These are phyloP conservation scores for Parietichytrium sp. DNA, from an alignment of 108 stramenopile genomes.

Conservation along the genomic window DNA sequence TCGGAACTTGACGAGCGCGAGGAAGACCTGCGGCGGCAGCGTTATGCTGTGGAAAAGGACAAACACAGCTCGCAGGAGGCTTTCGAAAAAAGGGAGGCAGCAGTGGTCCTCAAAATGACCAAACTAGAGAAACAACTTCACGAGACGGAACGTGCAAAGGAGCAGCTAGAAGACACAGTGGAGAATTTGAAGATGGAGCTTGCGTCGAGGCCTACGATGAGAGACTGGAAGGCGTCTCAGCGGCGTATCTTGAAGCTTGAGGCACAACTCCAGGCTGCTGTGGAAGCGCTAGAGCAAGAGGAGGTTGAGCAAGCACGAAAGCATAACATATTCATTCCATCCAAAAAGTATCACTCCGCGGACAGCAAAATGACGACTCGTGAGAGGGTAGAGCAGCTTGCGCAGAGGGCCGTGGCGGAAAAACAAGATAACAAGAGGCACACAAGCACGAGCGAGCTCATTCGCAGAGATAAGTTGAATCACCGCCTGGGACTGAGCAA, in stretches of 20 bases:
- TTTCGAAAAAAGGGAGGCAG: neutral
- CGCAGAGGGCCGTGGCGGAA: constrained; percentile 24
- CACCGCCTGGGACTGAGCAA: constrained; percentile 40
- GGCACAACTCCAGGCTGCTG: constrained; percentile 42
- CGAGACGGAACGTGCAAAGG: neutral
- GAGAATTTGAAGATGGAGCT: constrained; percentile 43
- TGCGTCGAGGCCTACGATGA: constrained; percentile 39
- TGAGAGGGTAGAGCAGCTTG: constrained; percentile 8
- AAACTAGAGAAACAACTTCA: constrained; percentile 42
- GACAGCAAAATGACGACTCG: neutral
- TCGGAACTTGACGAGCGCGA: neutral
- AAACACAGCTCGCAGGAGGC: neutral
- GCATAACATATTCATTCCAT: constrained; percentile 10
- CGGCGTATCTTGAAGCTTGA: constrained; percentile 44
- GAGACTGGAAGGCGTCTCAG: constrained; percentile 42
- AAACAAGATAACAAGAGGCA: neutral
- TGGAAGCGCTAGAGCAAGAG: constrained; percentile 39
- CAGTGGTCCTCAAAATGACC: neutral
- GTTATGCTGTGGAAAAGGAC: constrained; percentile 16
- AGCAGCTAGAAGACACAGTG: neutral
- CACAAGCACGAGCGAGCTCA: constrained; percentile 40
- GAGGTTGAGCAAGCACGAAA: neutral
- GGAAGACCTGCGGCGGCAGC: neutral
- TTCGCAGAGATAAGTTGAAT: constrained; percentile 43
- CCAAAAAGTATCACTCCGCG: neutral